Conservation (phyloP, 2,329 filamentous ascomycete species). For the Aspergillus calidoustus region DNA sequence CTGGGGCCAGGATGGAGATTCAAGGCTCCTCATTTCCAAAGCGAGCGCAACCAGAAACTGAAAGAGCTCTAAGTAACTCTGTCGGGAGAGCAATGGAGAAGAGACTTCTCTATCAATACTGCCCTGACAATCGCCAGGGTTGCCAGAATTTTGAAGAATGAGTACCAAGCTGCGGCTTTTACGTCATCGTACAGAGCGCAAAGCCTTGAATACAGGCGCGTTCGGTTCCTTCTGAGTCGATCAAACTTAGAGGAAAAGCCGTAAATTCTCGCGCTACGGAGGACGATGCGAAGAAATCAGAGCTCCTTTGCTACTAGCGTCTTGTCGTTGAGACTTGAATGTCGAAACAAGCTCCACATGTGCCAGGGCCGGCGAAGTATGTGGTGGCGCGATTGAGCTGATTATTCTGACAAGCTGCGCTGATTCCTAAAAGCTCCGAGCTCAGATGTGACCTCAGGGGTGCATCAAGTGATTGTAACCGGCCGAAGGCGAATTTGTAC, state of each 20-base stretch:
- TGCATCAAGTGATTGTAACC: background rate
- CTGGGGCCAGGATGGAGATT: background rate
- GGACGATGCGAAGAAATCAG: background rate
- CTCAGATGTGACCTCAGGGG: background rate
- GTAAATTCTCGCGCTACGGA: background rate
- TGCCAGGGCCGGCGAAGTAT: background rate
- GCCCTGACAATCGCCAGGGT: background rate
- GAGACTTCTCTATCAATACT: background rate
- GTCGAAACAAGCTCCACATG: constrained; percentile 17
- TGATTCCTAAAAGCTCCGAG: constrained; percentile 7
- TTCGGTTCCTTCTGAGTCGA: background rate
- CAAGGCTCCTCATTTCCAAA: too few species aligned
- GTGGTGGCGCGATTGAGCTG: constrained; percentile 9
- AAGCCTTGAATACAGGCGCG: background rate
- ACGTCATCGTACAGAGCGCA: constrained; percentile 3
- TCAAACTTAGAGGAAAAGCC: background rate
- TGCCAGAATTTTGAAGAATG: background rate
- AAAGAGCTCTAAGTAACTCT: background rate
- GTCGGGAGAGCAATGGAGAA: background rate
- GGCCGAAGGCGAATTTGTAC: background rate
- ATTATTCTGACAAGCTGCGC: background rate
- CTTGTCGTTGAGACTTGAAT: background rate
- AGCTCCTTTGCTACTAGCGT: background rate
- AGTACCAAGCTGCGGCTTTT: background rate
- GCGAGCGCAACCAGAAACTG: too few species aligned